Evolutionary conservation across 1,139 yeast genomes (phyloP).

Genomic region (Arxiozyma telluris): DNA sequence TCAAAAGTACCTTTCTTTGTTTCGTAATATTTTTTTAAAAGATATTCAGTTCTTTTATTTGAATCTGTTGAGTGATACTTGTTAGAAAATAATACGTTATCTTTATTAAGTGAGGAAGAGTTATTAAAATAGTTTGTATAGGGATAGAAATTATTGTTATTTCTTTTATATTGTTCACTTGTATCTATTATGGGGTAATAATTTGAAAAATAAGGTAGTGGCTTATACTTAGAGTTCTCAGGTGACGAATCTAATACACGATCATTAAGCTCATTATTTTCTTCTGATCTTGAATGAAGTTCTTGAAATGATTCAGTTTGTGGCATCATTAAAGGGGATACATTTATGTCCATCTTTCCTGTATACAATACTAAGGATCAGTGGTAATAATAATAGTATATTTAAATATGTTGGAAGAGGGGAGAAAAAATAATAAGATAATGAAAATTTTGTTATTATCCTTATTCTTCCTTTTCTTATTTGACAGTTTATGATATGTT

Average conservation of each 20-base stretch:
- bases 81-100: not conserved
- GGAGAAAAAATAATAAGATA: too few relatives aligned
- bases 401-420: not conserved
- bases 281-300: not conserved
- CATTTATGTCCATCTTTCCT: not conserved
- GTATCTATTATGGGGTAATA: not conserved
- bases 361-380: not conserved
- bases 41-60: not conserved
- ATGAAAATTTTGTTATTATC: too few relatives aligned
- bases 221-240: not conserved
- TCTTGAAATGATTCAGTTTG: not conserved
- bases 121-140: not conserved
- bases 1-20: not conserved
- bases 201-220: conserved; percentile 3
- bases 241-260: not conserved
- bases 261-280: not conserved
- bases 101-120: not conserved
- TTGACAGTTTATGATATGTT: too few relatives aligned
- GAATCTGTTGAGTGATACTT: not conserved
- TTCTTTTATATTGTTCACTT: not conserved
- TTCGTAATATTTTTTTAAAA: conserved; percentile 3
- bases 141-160: not conserved
- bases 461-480: too few relatives aligned
- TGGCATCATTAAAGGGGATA: not conserved
- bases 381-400: not conserved